Percentiles rank a stretch among this genome's conserved stretches.
Conservation (phyloP, 305 asterid species). For the Vinca major region DNA sequence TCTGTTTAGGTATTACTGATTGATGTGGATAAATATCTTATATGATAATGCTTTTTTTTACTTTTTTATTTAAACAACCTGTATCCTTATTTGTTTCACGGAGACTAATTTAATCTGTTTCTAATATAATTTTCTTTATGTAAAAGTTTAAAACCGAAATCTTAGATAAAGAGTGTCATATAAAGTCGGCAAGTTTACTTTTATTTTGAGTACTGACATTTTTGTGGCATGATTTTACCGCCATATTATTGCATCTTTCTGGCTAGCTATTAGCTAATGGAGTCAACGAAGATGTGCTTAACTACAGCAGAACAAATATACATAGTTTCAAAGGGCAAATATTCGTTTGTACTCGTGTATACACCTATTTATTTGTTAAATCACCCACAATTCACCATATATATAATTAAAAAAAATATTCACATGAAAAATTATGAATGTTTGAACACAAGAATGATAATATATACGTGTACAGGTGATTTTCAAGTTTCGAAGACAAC, state of each 20-base stretch:
- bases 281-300: background rate
- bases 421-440: too few species aligned
- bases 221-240: conserved; percentile 16
- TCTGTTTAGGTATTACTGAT: conserved; percentile 1
- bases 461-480: too few species aligned
- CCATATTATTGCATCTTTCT: conserved; percentile 9
- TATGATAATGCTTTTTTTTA: background rate
- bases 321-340: background rate
- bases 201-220: conserved; percentile 20
- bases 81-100: background rate
- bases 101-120: background rate
- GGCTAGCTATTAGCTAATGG: conserved; percentile 5
- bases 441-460: too few species aligned
- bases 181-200: too few species aligned
- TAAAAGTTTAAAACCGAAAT: background rate
- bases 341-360: too few species aligned
- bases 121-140: background rate
- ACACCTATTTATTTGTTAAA: too few species aligned
- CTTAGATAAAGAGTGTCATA: too few species aligned
- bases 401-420: too few species aligned
- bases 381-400: too few species aligned
- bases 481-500: background rate
- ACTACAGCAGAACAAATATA: background rate
- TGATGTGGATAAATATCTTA: conserved; percentile 1
- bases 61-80: background rate